Conservation (phyloP, 192 early-diverging fungal species). For the Ramicandelaber brevisporus region DNA sequence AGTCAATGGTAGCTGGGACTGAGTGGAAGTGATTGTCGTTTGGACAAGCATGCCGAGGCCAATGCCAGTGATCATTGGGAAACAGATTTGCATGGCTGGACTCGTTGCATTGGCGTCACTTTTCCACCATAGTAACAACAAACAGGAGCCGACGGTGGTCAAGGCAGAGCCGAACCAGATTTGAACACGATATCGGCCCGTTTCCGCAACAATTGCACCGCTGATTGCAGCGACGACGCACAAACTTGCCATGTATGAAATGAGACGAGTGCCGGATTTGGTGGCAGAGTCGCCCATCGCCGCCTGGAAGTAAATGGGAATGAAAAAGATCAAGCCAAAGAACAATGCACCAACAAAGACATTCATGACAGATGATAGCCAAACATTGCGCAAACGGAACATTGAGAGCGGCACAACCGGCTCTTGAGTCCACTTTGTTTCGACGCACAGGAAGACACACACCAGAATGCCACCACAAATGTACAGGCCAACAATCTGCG, state of each 20-base stretch:
- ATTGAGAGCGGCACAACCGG: slow-evolving; percentile 22
- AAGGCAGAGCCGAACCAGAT: slow-evolving; percentile 19
- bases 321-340: slow-evolving; percentile 8
- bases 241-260: slow-evolving; percentile 32
- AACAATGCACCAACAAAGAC: not conserved
- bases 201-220: slow-evolving; percentile 21
- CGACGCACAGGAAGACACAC: slow-evolving; percentile 17
- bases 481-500: slow-evolving; percentile 29
- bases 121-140: slow-evolving; percentile 20
- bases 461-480: slow-evolving; percentile 10
- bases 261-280: slow-evolving; percentile 25
- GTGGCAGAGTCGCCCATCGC: slow-evolving; percentile 33
- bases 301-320: slow-evolving; percentile 26
- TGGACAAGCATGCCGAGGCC: slow-evolving; percentile 38
- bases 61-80: slow-evolving; percentile 26
- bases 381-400: slow-evolving; percentile 11
- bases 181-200: slow-evolving; percentile 19
- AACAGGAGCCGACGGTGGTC: slow-evolving; percentile 26
- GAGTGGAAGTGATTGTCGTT: too few species aligned
- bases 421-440: slow-evolving; percentile 10
- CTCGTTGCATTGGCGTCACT: slow-evolving; percentile 20
- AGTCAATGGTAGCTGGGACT: slow-evolving; percentile 1
- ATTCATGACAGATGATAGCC: not conserved
- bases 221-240: too few species aligned
- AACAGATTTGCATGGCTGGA: slow-evolving; percentile 9